phyloP scores from a whole-genome alignment of 1,284 basidiomycete species.

The Cystobasidium pallidum region DNA sequence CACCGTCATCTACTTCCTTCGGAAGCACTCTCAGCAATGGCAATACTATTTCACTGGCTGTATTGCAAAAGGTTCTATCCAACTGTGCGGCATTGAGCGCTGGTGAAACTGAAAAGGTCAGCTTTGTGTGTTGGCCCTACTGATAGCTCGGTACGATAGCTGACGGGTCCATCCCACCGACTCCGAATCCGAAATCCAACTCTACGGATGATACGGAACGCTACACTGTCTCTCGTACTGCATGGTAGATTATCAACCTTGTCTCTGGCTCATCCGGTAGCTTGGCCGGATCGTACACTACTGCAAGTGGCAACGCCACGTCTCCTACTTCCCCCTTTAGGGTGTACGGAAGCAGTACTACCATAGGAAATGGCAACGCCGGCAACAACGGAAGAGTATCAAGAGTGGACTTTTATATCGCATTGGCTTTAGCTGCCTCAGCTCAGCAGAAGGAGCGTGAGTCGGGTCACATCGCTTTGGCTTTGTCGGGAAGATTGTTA shows the following conservation, averaged over 20 bases:
- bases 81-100: slow-evolving; percentile 15
- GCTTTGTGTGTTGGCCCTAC: neutral
- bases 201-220: neutral
- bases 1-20: slow-evolving; percentile 18
- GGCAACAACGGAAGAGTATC: slow-evolving; percentile 64
- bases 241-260: slow-evolving; percentile 43
- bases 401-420: slow-evolving; percentile 82
- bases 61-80: slow-evolving; percentile 26
- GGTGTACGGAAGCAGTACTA: neutral
- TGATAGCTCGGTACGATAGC: neutral
- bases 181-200: too few relatives aligned
- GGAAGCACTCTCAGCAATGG: slow-evolving; percentile 7
- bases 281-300: slow-evolving; percentile 12
- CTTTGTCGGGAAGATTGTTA: too few relatives aligned
- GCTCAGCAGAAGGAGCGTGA: slow-evolving; percentile 78
- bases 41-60: slow-evolving; percentile 14
- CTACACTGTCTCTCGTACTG: neutral
- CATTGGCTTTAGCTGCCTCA: slow-evolving; percentile 78
- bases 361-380: slow-evolving; percentile 64
- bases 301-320: neutral
- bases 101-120: slow-evolving; percentile 36
- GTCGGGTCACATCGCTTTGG: neutral
- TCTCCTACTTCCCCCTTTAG: slow-evolving; percentile 9
- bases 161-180: too few relatives aligned
- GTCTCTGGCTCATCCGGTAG: slow-evolving; percentile 12